Conservation (phyloP, 2,329 filamentous ascomycete genomes). For the Blumeria hordei region DNA sequence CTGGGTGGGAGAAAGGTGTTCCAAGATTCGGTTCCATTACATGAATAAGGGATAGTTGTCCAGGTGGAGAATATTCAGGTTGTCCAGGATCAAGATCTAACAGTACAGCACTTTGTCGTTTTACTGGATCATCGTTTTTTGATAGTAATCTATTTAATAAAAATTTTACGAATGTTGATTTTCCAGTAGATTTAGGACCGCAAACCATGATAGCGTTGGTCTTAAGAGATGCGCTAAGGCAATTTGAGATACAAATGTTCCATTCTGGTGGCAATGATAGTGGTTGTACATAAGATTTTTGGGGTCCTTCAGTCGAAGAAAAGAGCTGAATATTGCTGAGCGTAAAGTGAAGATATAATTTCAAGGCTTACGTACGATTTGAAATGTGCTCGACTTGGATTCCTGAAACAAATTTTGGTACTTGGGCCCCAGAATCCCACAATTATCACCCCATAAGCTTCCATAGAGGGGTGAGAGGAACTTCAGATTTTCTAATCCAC, state of each 20-base stretch:
- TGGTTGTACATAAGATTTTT: constrained; percentile 25
- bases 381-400: constrained; percentile 19
- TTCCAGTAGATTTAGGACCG: constrained; percentile 49
- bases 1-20: constrained; percentile 40
- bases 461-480: constrained; percentile 40
- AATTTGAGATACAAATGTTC: constrained; percentile 22
- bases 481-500: constrained; percentile 27
- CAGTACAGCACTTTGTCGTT: constrained; percentile 20
- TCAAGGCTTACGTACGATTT: constrained; percentile 20
- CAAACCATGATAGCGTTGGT: constrained; percentile 30
- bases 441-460: constrained; percentile 35
- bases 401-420: constrained; percentile 5
- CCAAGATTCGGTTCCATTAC: constrained; percentile 37
- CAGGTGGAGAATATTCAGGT: constrained; percentile 47
- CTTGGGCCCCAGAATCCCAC: constrained; percentile 7
- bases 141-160: constrained; percentile 38
- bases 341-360: constrained; percentile 1
- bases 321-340: constrained; percentile 22
- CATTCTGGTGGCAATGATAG: constrained; percentile 32
- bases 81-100: constrained; percentile 59
- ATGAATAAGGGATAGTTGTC: constrained; percentile 42
- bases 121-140: constrained; percentile 6
- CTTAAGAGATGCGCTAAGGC: constrained; percentile 13
- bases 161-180: constrained; percentile 48
- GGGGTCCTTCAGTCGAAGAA: constrained; percentile 27